Evolutionary conservation across 257 asterid genomes (phyloP).

Genomic region (Nemophila menziesii): DNA sequence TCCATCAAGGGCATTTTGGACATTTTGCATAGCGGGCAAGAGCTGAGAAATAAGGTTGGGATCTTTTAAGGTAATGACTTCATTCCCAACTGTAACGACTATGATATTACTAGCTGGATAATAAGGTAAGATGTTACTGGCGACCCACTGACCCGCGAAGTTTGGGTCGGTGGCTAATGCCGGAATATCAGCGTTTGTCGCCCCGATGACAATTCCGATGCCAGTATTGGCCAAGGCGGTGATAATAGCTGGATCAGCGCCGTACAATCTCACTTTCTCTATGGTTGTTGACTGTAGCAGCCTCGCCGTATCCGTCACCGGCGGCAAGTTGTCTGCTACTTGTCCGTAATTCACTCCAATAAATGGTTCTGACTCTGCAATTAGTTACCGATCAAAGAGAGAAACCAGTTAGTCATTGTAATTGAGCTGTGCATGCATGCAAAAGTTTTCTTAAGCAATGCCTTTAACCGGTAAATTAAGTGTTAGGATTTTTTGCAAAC

Average conservation of each 20-base stretch:
- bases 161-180: conserved; percentile 10
- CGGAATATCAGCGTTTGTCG: conserved; percentile 15
- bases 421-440: too few species aligned
- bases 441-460: too few species aligned
- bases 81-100: conserved; percentile 28
- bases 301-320: conserved; percentile 9
- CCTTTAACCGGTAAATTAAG: too few species aligned
- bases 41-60: conserved; percentile 19
- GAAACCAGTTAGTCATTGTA: too few species aligned
- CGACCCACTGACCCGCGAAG: conserved; percentile 16
- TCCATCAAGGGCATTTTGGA: conserved; percentile 7
- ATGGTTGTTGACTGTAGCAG: conserved; percentile 7
- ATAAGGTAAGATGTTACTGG: conserved; percentile 14
- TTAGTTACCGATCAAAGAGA: too few species aligned
- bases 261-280: conserved; percentile 13
- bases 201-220: conserved; percentile 8
- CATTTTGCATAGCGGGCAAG: conserved; percentile 18
- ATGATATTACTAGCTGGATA: conserved; percentile 20
- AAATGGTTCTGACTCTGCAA: not conserved
- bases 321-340: conserved; percentile 18
- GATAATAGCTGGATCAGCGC: conserved; percentile 13
- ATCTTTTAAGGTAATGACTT: conserved; percentile 20
- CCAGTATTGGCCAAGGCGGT: conserved; percentile 10
- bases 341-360: conserved; percentile 19
- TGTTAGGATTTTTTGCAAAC: too few species aligned